Percentiles rank a stretch among this genome's conserved stretches.
Evolutionary conservation across 2,329 filamentous ascomycete genomes (phyloP).

Genomic region (Colletotrichum kahawae): DNA sequence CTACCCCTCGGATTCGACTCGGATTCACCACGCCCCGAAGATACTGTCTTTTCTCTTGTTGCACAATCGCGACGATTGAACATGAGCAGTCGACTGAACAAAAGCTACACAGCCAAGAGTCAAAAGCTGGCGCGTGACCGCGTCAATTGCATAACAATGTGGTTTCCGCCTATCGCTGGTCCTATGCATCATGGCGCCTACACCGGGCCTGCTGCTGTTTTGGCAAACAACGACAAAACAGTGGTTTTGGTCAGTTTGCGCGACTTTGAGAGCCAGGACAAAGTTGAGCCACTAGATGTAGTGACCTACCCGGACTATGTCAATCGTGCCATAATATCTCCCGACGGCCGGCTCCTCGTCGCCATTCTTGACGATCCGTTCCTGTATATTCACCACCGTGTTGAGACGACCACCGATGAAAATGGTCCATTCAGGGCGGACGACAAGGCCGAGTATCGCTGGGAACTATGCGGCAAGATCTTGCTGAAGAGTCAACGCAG

Average conservation of each 20-base stretch:
- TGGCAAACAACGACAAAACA: constrained; percentile 91
- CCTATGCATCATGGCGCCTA: constrained; percentile 44
- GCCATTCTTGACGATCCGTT: constrained; percentile 88
- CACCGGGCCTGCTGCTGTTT: constrained; percentile 64
- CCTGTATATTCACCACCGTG: constrained; percentile 79
- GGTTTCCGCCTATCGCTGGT: constrained; percentile 54
- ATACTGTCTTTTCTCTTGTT: constrained; percentile 39
- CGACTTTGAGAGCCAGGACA: constrained; percentile 53
- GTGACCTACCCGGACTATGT: constrained; percentile 83
- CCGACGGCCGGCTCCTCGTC: constrained; percentile 79
- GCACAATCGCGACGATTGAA: constrained; percentile 36
- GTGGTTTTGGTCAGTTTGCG: constrained; percentile 83
- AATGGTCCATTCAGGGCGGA: constrained; percentile 24
- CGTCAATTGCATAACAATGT: constrained; percentile 71
- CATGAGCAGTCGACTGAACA: constrained; percentile 42
- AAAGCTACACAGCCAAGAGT: constrained; percentile 53
- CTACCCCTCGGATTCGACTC: constrained; percentile 31
- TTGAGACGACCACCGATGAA: constrained; percentile 37
- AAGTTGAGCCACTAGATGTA: constrained; percentile 66
- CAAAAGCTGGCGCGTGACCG: constrained; percentile 62
- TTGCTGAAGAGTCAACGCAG: constrained; percentile 63
- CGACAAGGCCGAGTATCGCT: constrained; percentile 44
- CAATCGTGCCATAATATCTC: constrained; percentile 94
- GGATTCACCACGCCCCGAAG: constrained; percentile 34
- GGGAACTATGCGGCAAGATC: constrained; percentile 57